Evolutionary conservation across 2,329 filamentous ascomycete genomes (phyloP).

Genomic region (Alternaria consortialis): DNA sequence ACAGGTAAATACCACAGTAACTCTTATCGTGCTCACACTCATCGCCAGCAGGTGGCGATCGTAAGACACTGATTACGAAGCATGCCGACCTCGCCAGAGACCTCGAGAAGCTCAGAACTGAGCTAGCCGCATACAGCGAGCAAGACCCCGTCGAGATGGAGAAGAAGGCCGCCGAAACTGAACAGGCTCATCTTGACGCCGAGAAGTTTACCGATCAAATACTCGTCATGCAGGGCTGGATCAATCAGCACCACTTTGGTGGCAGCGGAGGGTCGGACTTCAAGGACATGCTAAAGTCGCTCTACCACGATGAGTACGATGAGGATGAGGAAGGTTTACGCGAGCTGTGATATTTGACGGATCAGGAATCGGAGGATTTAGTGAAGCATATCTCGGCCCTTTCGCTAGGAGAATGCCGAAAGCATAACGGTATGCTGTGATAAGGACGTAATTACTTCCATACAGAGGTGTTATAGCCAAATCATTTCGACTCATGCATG

Average conservation of each 20-base stretch:
- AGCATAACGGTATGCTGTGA: not conserved
- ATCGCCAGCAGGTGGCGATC: slow-evolving; percentile 34
- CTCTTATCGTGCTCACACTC: not conserved
- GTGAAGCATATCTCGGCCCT: not conserved
- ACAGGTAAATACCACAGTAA: slow-evolving; percentile 31
- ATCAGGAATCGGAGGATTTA: not conserved
- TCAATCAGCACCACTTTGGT: slow-evolving; percentile 44
- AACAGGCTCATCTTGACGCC: slow-evolving; percentile 38
- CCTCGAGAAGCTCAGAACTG: slow-evolving; percentile 49
- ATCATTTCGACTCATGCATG: slow-evolving; percentile 40
- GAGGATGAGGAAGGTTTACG: slow-evolving; percentile 62
- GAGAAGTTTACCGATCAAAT: slow-evolving; percentile 57
- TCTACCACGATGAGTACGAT: slow-evolving; percentile 64
- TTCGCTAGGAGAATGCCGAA: not conserved
- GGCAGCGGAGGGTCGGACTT: slow-evolving; percentile 54
- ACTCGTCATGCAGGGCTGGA: slow-evolving; percentile 57
- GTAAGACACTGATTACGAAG: slow-evolving; percentile 51
- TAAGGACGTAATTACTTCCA: not conserved
- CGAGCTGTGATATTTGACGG: slow-evolving; percentile 39
- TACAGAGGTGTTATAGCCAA: not conserved
- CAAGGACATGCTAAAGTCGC: slow-evolving; percentile 54
- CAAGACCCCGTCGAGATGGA: slow-evolving; percentile 58
- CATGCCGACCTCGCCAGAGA: slow-evolving; percentile 50
- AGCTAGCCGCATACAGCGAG: slow-evolving; percentile 57
- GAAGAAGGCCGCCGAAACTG: slow-evolving; percentile 48